These are phyloP conservation scores for Apiosordaria backusii DNA, from an alignment of 495 filamentous ascomycete genomes.

Conservation along the genomic window DNA sequence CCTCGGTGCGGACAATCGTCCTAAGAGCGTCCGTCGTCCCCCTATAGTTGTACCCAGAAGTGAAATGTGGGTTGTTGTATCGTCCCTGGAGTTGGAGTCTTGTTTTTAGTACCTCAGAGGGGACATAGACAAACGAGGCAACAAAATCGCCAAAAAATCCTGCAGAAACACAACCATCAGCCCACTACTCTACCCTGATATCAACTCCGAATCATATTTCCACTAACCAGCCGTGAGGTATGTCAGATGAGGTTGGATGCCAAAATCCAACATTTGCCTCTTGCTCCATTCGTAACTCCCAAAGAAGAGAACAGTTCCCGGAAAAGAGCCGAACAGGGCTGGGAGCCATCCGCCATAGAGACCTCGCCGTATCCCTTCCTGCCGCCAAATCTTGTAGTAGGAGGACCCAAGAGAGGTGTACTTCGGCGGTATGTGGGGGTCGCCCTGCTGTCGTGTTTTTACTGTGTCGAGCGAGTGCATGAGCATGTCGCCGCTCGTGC, in stretches of 20 bases:
- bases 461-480: slow-evolving; percentile 99
- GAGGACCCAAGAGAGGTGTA: slow-evolving; percentile 85
- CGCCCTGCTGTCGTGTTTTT: slow-evolving; percentile 97
- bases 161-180: slow-evolving; percentile 31
- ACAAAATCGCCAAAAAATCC: slow-evolving; percentile 90
- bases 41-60: slow-evolving; percentile 91
- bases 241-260: slow-evolving; percentile 71
- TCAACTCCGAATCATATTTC: not conserved
- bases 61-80: slow-evolving; percentile 89
- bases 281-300: slow-evolving; percentile 96
- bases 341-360: slow-evolving; percentile 92
- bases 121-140: slow-evolving; percentile 89
- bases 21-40: slow-evolving; percentile 72
- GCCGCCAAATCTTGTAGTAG: slow-evolving; percentile 86
- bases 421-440: slow-evolving; percentile 83
- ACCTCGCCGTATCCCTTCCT: slow-evolving; percentile 83
- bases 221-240: slow-evolving; percentile 76
- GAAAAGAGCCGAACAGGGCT: slow-evolving; percentile 87
- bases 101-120: slow-evolving; percentile 94
- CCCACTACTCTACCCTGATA: not conserved
- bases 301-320: slow-evolving; percentile 92
- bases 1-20: slow-evolving; percentile 80
- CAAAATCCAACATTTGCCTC: slow-evolving; percentile 75
- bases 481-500: slow-evolving; percentile 89
- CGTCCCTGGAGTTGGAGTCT: slow-evolving; percentile 91